Conservation (phyloP, 345 rosid species). For the Anastatica hierochuntica region DNA sequence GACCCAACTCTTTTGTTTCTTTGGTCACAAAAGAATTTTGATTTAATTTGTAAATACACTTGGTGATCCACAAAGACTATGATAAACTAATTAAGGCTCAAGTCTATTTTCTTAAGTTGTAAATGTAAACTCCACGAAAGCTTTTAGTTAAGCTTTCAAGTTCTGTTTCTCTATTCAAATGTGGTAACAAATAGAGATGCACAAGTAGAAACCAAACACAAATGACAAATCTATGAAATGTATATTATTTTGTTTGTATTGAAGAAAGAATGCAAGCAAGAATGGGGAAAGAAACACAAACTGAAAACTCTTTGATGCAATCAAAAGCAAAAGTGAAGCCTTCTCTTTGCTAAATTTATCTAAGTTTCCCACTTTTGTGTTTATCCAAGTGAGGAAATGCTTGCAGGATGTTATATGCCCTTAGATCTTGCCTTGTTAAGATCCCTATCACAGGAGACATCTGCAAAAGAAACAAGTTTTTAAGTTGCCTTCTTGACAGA, state of each 20-base stretch:
- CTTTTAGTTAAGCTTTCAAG: background rate
- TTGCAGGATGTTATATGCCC: conserved; percentile 51
- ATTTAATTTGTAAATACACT: conserved; percentile 7
- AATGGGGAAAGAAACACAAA: conserved; percentile 8
- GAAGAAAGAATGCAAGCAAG: conserved; percentile 22
- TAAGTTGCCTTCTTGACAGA: background rate
- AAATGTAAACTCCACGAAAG: no score
- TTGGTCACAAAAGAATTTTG: background rate
- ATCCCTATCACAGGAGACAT: conserved; percentile 62
- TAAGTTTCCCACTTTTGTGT: conserved; percentile 30
- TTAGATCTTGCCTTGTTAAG: conserved; percentile 78
- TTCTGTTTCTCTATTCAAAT: background rate
- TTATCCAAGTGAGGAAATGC: conserved; percentile 64
- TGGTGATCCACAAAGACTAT: background rate
- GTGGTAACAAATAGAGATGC: background rate
- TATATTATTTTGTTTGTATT: background rate
- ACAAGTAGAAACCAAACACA: conserved; percentile 12
- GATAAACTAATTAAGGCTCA: no score
- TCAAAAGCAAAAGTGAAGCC: background rate
- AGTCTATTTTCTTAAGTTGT: no score
- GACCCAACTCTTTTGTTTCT: background rate
- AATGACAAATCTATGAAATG: conserved; percentile 6
- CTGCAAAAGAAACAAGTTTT: conserved; percentile 28
- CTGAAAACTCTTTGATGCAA: background rate
- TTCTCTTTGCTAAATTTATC: conserved; percentile 1